Base-by-base conservation (phyloP, 805 yeast genomes). In the Starmerella stigmatis region DNA sequence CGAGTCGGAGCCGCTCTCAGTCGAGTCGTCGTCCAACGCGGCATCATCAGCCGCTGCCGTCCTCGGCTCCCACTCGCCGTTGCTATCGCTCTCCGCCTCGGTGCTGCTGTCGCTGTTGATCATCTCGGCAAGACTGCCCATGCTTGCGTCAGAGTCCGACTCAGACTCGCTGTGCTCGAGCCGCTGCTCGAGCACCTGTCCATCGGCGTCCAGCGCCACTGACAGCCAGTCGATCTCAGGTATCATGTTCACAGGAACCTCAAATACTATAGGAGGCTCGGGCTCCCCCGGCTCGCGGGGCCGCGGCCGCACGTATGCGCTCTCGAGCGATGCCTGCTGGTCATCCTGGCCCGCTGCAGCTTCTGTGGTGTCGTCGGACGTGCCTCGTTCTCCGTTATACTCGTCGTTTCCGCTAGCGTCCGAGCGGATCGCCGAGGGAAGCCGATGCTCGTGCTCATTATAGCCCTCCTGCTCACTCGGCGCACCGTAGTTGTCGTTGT, bases 111-210 rank as follows among this genome's bases (percentile, higher is more conserved):
- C 47, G 39, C 40, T 45, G 16, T 35, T 49, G 17, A 53, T 39
- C 49, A 53, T 53, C 19, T 53, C 55, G 8, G 41, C 47, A 13
- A 53, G 39, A 25, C 53, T 46, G 17, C 53, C 56, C 5, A 41
- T 44, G 27, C 51, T 53, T 22, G 48, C 47, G 17, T 45, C 55
- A 6, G 37, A 44, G 5, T 50, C 53, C 9, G 43, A 32, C 29
- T 49, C 55, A 20, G 41, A 34, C 32, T 50, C 53, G 19, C 41
- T 43, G 37, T 37, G 36, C 38, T 51, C 54, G 16, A 46, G 48
- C 22, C 41, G 46, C 42, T 50, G 50, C 15, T 43, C 16, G 6
- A 46, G 27, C 19, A 25, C 45, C 17, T 19, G 31, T 7, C 30
- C 44, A 16, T 35, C 44, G n/a, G 44, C 25, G 31, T 44, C 48